Evolutionary conservation across 768 basidiomycete species (phyloP), one percentile per base, ranked within the genome.

Genomic region (Atractiella rhizophila): DNA sequence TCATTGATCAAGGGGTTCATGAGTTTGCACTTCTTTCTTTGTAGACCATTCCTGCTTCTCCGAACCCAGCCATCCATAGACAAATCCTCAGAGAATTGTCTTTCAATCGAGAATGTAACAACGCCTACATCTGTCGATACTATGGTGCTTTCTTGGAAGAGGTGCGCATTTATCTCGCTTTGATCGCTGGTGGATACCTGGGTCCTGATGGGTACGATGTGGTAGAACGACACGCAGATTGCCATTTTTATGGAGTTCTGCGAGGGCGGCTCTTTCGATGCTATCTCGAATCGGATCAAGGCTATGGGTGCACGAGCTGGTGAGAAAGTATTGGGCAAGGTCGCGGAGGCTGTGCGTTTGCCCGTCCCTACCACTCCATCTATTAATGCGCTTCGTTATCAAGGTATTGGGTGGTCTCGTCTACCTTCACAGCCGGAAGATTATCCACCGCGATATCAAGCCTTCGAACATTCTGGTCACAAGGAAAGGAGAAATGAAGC

Each of bases 161-260:
- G 6, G 52, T 53, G 24, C 13, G 50, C 45, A 8, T 13, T 23
- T 12, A 37, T 4, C 12, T 4, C 15, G 19, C 6, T 28, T 15
- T 19, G 6, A 5, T 12, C 35, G 11, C 28, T 12, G 29, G 4
- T 10, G 19, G 28, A 16, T 9, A 37, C 33, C 4, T 5, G 33
- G 26, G 28, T 40, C 10, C 34, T 44, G 0, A 19, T 1, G 4
- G 15, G 11, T 13, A 15, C 1, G 15, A 2, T 18, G n/a, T 9
- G 30, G 38, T 42, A 46, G 50, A 51, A 50, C 31, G 62, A 63
- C 37, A 81, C 77, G 53, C 86, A 96, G 59, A 74, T 98, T 52
- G 86, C 86, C 57, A 78, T 98, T 50, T 66, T 85, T 52, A 86
- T 94, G 77, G 91, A 98, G 57, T 73, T 62, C 51, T 60, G 78